phyloP scores from a whole-genome alignment of 345 rosid species.

The Angophora floribunda region DNA sequence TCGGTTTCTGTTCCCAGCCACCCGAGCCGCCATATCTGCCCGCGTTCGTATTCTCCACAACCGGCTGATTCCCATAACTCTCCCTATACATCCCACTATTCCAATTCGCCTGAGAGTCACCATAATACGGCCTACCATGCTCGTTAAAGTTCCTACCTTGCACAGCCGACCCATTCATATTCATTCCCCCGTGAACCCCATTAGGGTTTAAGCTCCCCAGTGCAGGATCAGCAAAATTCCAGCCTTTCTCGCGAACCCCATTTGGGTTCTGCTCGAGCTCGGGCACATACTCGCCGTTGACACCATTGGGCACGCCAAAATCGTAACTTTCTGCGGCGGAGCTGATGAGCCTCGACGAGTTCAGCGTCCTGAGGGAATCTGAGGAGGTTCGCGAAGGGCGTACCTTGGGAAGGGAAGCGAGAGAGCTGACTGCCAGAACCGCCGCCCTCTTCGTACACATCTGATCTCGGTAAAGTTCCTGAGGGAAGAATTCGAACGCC shows the following conservation, averaged over 20 bases:
- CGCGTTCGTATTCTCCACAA: slow-evolving; percentile 1
- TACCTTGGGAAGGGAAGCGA: slow-evolving; percentile 17
- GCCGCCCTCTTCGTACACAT: slow-evolving; percentile 34
- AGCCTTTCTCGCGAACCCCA: background rate
- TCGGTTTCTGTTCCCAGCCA: background rate
- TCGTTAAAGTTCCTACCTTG: slow-evolving; percentile 8
- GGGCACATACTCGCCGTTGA: background rate
- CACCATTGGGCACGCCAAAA: slow-evolving; percentile 5
- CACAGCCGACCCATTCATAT: background rate
- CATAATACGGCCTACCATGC: background rate
- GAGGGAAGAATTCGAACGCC: background rate
- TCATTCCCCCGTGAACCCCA: background rate
- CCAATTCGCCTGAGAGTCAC: background rate
- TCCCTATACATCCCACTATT: background rate
- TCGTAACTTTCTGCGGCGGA: slow-evolving; percentile 47
- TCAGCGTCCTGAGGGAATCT: slow-evolving; percentile 1
- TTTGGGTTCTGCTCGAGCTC: slow-evolving; percentile 1
- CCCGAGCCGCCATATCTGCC: background rate
- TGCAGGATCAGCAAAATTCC: slow-evolving; percentile 7
- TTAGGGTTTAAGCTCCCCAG: background rate
- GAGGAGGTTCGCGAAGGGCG: slow-evolving; percentile 1
- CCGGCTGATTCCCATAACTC: background rate
- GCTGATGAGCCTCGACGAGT: slow-evolving; percentile 15
- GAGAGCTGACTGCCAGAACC: slow-evolving; percentile 11
- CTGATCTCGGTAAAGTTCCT: background rate